Conservation (phyloP, 108 stramenopile genomes). For the Cyclotella sp. region DNA sequence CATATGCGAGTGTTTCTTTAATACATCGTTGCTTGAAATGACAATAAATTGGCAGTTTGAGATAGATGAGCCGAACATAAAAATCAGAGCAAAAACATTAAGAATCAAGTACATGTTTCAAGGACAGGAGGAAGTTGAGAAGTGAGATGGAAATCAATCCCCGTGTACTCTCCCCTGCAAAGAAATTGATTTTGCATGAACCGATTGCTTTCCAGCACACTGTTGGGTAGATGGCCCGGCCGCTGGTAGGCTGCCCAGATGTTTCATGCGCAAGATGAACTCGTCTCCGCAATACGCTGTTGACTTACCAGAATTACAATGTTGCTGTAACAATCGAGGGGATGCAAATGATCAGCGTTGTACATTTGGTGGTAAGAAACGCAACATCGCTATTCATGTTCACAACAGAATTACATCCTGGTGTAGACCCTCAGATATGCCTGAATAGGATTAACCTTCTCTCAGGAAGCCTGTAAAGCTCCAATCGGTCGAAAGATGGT, state of each 20-base stretch:
- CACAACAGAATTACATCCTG: background rate
- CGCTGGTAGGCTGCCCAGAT: constrained; percentile 59
- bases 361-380: background rate
- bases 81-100: background rate
- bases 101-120: constrained; percentile 13
- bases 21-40: no score
- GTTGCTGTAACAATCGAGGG: no score
- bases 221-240: constrained; percentile 60
- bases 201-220: constrained; percentile 57
- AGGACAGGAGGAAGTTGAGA: constrained; percentile 17
- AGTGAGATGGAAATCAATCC: constrained; percentile 4
- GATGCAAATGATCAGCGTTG: background rate
- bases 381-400: background rate
- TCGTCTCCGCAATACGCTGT: background rate
- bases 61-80: background rate
- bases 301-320: background rate
- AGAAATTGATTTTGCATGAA: constrained; percentile 47
- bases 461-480: constrained; percentile 50
- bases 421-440: constrained; percentile 45
- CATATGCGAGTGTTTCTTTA: background rate
- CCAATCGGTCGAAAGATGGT: constrained; percentile 52
- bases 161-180: constrained; percentile 19
- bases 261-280: constrained; percentile 34
- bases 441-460: constrained; percentile 34
- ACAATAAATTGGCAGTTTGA: background rate